Evolutionary conservation across 768 basidiomycete species (phyloP).

Genomic region (Termitomyces sp.): DNA sequence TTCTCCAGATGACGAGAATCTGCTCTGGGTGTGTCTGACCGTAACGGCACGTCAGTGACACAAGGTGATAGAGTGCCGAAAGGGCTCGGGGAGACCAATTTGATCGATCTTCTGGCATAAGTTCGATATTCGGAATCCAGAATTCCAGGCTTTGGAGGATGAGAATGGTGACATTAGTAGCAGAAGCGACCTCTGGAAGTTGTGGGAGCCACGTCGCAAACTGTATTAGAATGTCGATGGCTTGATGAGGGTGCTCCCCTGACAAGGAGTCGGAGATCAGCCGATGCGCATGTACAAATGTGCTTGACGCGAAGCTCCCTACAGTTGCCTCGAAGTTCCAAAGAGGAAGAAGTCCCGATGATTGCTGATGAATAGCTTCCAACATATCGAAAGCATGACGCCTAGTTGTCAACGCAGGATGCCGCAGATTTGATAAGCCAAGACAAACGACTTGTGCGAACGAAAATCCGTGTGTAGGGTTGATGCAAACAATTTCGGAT

Average conservation of each 20-base stretch:
- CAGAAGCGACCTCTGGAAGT: slow-evolving; percentile 44
- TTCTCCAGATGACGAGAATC: slow-evolving; percentile 72
- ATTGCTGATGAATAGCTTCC: slow-evolving; percentile 65
- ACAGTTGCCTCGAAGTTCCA: slow-evolving; percentile 71
- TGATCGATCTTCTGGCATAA: slow-evolving; percentile 56
- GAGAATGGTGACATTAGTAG: slow-evolving; percentile 44
- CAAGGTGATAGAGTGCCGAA: slow-evolving; percentile 70
- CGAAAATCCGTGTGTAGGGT: slow-evolving; percentile 52
- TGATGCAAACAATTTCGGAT: slow-evolving; percentile 58
- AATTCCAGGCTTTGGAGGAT: slow-evolving; percentile 77
- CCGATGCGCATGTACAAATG: slow-evolving; percentile 78
- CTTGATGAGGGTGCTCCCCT: slow-evolving; percentile 65
- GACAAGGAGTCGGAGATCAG: slow-evolving; percentile 76
- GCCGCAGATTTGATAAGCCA: slow-evolving; percentile 80
- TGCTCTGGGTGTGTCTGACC: slow-evolving; percentile 74
- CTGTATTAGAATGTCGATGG: slow-evolving; percentile 61
- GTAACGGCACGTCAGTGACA: slow-evolving; percentile 77
- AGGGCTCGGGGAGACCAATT: slow-evolving; percentile 54
- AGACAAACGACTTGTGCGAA: slow-evolving; percentile 75
- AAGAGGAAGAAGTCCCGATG: slow-evolving; percentile 62
- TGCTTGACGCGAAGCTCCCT: slow-evolving; percentile 65
- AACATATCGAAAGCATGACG: slow-evolving; percentile 76
- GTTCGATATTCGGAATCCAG: slow-evolving; percentile 77
- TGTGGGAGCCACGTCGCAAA: slow-evolving; percentile 70
- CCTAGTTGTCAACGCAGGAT: slow-evolving; percentile 59